These are phyloP conservation scores for Delonix regia DNA, from an alignment of 306 rosid genomes.

Conservation along the genomic window DNA sequence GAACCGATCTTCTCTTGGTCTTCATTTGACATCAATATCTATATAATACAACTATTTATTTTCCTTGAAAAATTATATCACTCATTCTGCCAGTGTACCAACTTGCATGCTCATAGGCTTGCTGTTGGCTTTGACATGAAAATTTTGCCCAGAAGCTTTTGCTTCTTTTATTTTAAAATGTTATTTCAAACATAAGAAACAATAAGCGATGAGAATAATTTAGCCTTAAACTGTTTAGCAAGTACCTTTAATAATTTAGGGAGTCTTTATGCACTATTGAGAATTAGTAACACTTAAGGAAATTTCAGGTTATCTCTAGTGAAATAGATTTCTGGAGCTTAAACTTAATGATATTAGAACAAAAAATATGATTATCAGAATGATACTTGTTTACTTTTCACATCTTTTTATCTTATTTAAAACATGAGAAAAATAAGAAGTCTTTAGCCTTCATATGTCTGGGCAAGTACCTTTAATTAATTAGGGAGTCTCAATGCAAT, in stretches of 20 bases:
- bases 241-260: constrained; percentile 13
- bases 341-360: background rate
- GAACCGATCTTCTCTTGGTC: background rate
- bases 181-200: background rate
- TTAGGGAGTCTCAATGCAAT: too few species aligned
- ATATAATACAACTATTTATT: background rate
- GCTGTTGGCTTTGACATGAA: constrained; percentile 8
- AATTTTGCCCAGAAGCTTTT: background rate
- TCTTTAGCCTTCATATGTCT: too few species aligned
- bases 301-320: background rate
- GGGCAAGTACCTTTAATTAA: too few species aligned
- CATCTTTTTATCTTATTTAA: background rate
- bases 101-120: constrained; percentile 1
- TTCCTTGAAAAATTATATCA: constrained; percentile 8
- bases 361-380: constrained; percentile 2
- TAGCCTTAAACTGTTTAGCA: background rate
- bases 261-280: background rate
- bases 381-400: background rate
- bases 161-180: background rate
- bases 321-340: background rate
- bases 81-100: constrained; percentile 18
- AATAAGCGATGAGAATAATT: background rate
- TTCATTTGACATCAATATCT: background rate
- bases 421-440: too few species aligned
- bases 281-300: background rate